Evolutionary conservation across 164 flowering plant genomes (phyloP).

Genomic region (Kingdonia uniflora): DNA sequence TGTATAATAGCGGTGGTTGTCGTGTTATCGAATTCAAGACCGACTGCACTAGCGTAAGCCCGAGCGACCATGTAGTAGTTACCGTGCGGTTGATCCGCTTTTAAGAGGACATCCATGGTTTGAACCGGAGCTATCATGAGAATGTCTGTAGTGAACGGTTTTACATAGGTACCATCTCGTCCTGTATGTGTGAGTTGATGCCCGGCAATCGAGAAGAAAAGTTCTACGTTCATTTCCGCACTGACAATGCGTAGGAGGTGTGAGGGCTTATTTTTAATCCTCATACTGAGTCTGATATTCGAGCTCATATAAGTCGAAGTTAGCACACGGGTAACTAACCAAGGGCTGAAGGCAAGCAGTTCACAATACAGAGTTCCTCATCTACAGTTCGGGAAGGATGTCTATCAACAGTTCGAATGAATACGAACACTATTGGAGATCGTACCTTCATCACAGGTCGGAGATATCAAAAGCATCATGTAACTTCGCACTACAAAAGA

Average conservation of each 20-base stretch:
- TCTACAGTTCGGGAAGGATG: no score
- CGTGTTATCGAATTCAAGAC: slow-evolving; percentile 13
- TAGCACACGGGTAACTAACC: no score
- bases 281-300: no score
- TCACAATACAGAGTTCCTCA: no score
- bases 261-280: no score
- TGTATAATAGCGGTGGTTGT: slow-evolving; percentile 17
- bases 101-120: slow-evolving; percentile 20
- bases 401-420: no score
- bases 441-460: no score
- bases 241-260: slow-evolving; percentile 31
- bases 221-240: slow-evolving; percentile 17
- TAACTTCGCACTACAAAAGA: no score
- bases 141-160: slow-evolving; percentile 12
- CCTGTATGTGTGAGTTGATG: slow-evolving; percentile 20
- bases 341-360: no score
- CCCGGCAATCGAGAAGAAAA: slow-evolving; percentile 12
- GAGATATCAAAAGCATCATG: no score
- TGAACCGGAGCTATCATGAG: slow-evolving; percentile 20
- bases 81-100: slow-evolving; percentile 12
- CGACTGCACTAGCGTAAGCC: slow-evolving; percentile 10
- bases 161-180: slow-evolving; percentile 16
- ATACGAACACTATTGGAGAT: no score
- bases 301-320: no score
- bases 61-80: slow-evolving; percentile 24